Conservation (phyloP, 805 yeast species). For the Barnettozyma vustinii region DNA sequence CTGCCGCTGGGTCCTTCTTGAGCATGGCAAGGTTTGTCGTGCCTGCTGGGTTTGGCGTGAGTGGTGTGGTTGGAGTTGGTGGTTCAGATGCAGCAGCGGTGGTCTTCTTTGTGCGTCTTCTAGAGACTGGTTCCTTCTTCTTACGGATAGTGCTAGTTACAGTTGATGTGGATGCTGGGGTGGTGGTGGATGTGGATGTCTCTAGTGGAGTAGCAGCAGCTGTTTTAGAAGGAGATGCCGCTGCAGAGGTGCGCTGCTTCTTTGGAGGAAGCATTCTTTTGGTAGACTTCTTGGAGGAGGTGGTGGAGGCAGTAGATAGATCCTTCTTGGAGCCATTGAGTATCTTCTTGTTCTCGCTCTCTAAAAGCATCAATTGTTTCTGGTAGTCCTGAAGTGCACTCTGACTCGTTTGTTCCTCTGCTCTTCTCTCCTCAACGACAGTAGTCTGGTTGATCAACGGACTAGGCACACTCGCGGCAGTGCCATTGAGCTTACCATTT, state of each 20-base stretch:
- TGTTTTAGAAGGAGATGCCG: constrained; percentile 10
- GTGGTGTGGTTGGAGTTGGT: constrained; percentile 38
- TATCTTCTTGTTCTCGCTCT: constrained; percentile 68
- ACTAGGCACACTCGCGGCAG: constrained; percentile 24
- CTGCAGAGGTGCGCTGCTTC: constrained; percentile 8
- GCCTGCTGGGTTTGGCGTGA: constrained; percentile 27
- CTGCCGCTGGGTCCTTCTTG: constrained; percentile 10
- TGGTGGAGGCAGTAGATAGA: constrained; percentile 7
- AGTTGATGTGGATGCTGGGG: constrained; percentile 1
- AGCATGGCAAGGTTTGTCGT: constrained; percentile 5
- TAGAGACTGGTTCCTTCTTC: constrained; percentile 21
- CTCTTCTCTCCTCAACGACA: constrained; percentile 7
- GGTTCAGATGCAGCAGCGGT: constrained; percentile 30
- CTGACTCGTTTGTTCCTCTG: constrained; percentile 15
- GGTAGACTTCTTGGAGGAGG: constrained; percentile 2
- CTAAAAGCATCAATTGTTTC: constrained; percentile 68
- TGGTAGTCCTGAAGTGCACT: constrained; percentile 75
- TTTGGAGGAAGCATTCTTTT: constrained; percentile 25
- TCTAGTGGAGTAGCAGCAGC: neutral
- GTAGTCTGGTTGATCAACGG: constrained; percentile 16
- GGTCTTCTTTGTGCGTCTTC: constrained; percentile 15
- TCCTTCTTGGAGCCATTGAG: constrained; percentile 45
- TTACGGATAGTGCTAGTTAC: constrained; percentile 9
- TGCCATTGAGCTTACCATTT: constrained; percentile 11
- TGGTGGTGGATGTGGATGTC: constrained; percentile 3